Percentiles rank a stretch among this genome's conserved stretches.
Evolutionary conservation across 2,329 filamentous ascomycete species (phyloP).

Genomic region (Colletotrichum theobromicola): DNA sequence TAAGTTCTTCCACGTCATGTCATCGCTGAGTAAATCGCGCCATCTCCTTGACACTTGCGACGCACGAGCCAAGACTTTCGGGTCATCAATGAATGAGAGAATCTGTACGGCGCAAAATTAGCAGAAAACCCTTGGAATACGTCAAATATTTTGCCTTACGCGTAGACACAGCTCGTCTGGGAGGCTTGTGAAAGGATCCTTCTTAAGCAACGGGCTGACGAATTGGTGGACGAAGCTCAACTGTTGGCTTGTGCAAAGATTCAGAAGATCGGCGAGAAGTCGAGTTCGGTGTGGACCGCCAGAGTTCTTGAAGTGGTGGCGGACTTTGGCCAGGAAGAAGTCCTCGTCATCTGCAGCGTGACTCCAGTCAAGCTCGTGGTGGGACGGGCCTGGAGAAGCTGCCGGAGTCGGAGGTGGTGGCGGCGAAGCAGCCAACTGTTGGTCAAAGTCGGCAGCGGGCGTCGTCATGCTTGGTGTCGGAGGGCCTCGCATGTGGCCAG

Average conservation of each 20-base stretch:
- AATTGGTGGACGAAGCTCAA: conserved; percentile 96
- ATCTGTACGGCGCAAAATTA: conserved; percentile 59
- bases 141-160: conserved; percentile 54
- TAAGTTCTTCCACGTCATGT: conserved; percentile 97
- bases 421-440: conserved; percentile 64
- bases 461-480: conserved; percentile 72
- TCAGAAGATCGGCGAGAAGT: conserved; percentile 85
- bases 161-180: conserved; percentile 92
- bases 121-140: background rate
- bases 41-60: conserved; percentile 96
- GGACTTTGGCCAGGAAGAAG: conserved; percentile 78
- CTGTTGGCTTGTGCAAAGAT: conserved; percentile 93
- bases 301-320: conserved; percentile 80
- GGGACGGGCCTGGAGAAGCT: conserved; percentile 67
- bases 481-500: conserved; percentile 57
- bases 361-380: conserved; percentile 74
- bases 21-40: conserved; percentile 91
- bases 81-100: conserved; percentile 95
- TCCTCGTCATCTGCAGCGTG: conserved; percentile 82
- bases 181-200: conserved; percentile 91
- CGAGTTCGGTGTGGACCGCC: conserved; percentile 78
- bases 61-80: conserved; percentile 88
- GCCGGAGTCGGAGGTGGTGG: conserved; percentile 70
- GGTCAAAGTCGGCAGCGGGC: conserved; percentile 67
- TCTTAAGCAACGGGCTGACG: conserved; percentile 91